Evolutionary conservation across 257 asterid species (phyloP).

Genomic region (Nicotiana paniculata): DNA sequence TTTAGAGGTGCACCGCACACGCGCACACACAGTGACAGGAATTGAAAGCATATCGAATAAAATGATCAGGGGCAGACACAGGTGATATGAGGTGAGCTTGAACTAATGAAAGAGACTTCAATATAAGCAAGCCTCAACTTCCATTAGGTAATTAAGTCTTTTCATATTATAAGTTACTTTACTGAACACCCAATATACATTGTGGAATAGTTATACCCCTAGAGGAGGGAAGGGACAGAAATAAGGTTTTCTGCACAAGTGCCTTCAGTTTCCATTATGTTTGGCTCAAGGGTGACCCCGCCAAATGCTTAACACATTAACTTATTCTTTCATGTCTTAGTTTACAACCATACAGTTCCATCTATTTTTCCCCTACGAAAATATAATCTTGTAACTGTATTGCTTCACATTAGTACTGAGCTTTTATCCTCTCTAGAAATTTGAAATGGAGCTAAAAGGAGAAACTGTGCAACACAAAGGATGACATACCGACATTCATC

Average conservation of each 20-base stretch:
- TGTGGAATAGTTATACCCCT: neutral
- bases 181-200: neutral
- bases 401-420: neutral
- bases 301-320: neutral
- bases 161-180: neutral
- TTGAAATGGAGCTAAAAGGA: neutral
- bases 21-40: neutral
- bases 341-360: neutral
- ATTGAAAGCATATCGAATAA: neutral
- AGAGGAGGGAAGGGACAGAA: neutral
- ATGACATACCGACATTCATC: constrained; percentile 71
- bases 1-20: neutral
- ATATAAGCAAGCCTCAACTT: neutral
- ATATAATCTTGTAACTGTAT: neutral
- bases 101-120: neutral
- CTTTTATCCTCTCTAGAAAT: neutral
- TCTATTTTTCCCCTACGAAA: neutral
- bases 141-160: neutral
- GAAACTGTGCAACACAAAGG: neutral
- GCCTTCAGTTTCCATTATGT: neutral
- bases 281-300: neutral
- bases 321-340: neutral
- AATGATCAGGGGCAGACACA: neutral
- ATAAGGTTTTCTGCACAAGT: neutral
- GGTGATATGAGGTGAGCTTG: neutral